Evolutionary conservation across 305 asterid genomes (phyloP).

Genomic region (Solanum hybrid): DNA sequence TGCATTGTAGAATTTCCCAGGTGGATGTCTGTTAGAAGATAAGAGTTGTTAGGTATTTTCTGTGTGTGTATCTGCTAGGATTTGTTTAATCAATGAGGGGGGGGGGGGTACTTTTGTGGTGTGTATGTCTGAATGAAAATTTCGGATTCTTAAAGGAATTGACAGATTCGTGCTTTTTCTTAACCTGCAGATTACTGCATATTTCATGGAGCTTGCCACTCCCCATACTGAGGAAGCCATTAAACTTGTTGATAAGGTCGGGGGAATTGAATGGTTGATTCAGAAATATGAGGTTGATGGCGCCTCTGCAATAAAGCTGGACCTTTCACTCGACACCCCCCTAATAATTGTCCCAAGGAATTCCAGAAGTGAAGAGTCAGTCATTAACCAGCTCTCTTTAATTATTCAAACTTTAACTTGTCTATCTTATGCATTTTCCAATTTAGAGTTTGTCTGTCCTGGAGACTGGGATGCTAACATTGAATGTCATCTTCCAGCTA

Average conservation of each 20-base stretch:
- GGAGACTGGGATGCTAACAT: background rate
- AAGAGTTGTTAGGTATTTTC: background rate
- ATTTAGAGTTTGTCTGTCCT: background rate
- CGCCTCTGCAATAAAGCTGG: conserved; percentile 86
- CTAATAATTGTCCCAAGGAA: conserved; percentile 83
- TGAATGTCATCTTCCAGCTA: background rate
- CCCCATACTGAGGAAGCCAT: conserved; percentile 96
- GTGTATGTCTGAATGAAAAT: background rate
- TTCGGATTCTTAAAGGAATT: background rate
- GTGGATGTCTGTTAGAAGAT: background rate
- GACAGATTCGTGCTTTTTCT: background rate
- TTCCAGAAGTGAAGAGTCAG: conserved; percentile 91
- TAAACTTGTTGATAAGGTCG: conserved; percentile 90
- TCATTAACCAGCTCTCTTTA: conserved; percentile 12
- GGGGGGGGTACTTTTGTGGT: background rate
- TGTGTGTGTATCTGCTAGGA: background rate
- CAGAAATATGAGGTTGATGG: conserved; percentile 96
- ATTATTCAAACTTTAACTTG: background rate
- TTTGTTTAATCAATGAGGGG: background rate
- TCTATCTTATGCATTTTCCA: background rate
- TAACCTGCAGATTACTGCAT: conserved; percentile 67
- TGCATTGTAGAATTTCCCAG: background rate
- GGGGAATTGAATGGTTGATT: conserved; percentile 98
- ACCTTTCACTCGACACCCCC: conserved; percentile 88
- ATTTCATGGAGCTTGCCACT: conserved; percentile 95